These are phyloP conservation scores for Boletales sp. DNA, from an alignment of 768 basidiomycete species.

Conservation along the genomic window DNA sequence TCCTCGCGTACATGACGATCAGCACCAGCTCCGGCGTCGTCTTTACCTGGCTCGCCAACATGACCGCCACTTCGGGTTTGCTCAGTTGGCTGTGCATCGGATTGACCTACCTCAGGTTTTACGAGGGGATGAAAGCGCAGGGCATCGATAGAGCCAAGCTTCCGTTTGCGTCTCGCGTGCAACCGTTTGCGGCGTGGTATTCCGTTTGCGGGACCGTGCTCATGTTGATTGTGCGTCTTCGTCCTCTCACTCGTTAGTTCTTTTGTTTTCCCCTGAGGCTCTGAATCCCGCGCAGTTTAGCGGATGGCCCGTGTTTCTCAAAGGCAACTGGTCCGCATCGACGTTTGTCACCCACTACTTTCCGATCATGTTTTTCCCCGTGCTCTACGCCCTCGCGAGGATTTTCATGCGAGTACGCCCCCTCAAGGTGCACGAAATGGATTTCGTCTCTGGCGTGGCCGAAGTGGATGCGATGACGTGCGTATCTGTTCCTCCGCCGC, in stretches of 20 bases:
- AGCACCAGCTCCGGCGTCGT: conserved; percentile 32
- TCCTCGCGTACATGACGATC: conserved; percentile 42
- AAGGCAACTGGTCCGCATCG: conserved; percentile 34
- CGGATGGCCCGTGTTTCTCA: conserved; percentile 41
- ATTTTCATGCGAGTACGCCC: conserved; percentile 6
- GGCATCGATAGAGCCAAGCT: conserved; percentile 45
- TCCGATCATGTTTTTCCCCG: conserved; percentile 42
- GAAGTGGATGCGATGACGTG: conserved; percentile 31
- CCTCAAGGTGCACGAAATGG: conserved; percentile 20
- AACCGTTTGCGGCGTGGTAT: conserved; percentile 42
- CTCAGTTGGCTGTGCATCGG: conserved; percentile 44
- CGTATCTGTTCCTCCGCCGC: neutral
- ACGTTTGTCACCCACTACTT: conserved; percentile 43
- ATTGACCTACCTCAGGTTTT: conserved; percentile 46
- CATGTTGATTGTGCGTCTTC: conserved; percentile 33
- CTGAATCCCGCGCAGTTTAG: conserved; percentile 29
- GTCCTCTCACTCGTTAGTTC: too few relatives aligned
- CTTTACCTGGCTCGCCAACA: conserved; percentile 40
- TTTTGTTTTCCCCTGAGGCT: too few relatives aligned
- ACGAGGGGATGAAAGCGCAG: conserved; percentile 45
- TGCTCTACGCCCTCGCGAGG: conserved; percentile 37
- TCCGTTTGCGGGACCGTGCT: conserved; percentile 25
- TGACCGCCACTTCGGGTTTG: conserved; percentile 38
- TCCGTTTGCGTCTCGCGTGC: conserved; percentile 41
- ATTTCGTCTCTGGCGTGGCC: conserved; percentile 20